Evolutionary conservation across 371 early-diverging fungal genomes (phyloP).

Genomic region (Apophysomyces ossiformis): DNA sequence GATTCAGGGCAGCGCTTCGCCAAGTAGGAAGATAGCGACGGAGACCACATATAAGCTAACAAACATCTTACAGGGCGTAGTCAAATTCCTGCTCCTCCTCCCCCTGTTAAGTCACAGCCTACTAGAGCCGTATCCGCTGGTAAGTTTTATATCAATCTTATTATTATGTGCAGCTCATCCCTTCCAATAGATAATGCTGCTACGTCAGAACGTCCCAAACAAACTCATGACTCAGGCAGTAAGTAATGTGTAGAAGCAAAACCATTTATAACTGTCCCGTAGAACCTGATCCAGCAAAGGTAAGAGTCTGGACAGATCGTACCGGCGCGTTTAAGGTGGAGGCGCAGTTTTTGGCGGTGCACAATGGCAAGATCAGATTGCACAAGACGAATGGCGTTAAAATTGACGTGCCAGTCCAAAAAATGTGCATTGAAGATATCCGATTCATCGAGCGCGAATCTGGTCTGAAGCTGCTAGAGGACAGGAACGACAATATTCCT

Average conservation of each 20-base stretch:
- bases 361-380: constrained; percentile 85
- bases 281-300: constrained; percentile 62
- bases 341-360: constrained; percentile 79
- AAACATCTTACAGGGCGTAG: constrained; percentile 28
- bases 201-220: constrained; percentile 28
- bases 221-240: constrained; percentile 32
- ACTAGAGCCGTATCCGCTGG: constrained; percentile 19
- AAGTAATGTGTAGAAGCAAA: background rate
- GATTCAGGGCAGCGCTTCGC: constrained; percentile 19
- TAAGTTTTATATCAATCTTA: background rate
- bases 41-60: constrained; percentile 17
- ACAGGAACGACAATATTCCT: constrained; percentile 43
- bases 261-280: background rate
- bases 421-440: constrained; percentile 82
- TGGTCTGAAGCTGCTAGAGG: constrained; percentile 57
- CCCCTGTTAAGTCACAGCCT: constrained; percentile 23
- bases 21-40: background rate
- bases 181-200: background rate
- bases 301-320: constrained; percentile 93
- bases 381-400: constrained; percentile 94
- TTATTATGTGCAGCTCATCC: background rate
- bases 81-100: constrained; percentile 33
- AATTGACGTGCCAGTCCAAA: constrained; percentile 90
- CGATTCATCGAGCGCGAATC: constrained; percentile 64
- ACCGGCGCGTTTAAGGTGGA: constrained; percentile 91